Conservation (phyloP, 768 basidiomycete species). For the Lentinula aciculospora region DNA sequence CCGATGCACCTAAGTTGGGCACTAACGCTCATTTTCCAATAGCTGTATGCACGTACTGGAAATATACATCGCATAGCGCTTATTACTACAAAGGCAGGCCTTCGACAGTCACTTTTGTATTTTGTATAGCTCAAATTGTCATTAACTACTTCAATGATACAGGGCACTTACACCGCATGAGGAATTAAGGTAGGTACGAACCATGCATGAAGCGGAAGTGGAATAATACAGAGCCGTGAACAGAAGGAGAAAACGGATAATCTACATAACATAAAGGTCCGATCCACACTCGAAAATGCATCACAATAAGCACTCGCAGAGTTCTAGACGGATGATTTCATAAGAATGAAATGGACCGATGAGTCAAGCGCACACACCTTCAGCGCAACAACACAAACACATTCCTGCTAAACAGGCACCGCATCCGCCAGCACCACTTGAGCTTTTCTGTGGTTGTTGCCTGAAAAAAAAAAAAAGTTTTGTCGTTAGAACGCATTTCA, state of each 20-base stretch:
- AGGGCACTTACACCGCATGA: neutral
- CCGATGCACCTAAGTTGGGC: too few species aligned
- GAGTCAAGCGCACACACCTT: slow-evolving; percentile 47
- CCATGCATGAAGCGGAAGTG: neutral
- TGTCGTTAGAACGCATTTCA: neutral
- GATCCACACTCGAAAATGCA: neutral
- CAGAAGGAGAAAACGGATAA: neutral
- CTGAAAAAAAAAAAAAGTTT: slow-evolving; percentile 14
- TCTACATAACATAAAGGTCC: neutral
- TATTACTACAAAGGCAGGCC: too few species aligned
- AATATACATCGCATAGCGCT: too few species aligned
- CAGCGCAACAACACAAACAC: slow-evolving; percentile 67
- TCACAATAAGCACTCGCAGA: slow-evolving; percentile 72
- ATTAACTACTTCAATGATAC: neutral
- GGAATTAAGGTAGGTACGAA: neutral
- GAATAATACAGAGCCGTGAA: neutral
- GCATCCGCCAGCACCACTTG: slow-evolving; percentile 36
- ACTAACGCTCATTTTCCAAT: too few species aligned
- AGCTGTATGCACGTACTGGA: too few species aligned
- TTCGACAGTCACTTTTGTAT: too few species aligned
- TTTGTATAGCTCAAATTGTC: neutral
- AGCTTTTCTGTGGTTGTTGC: slow-evolving; percentile 51
- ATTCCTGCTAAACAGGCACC: slow-evolving; percentile 63
- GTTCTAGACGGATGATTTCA: slow-evolving; percentile 35
- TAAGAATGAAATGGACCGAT: too few species aligned